A percentile compares a stretch with the other conserved stretches of the same genome.
Conservation (phyloP, 768 basidiomycete species). For the Tulasnella sp. region DNA sequence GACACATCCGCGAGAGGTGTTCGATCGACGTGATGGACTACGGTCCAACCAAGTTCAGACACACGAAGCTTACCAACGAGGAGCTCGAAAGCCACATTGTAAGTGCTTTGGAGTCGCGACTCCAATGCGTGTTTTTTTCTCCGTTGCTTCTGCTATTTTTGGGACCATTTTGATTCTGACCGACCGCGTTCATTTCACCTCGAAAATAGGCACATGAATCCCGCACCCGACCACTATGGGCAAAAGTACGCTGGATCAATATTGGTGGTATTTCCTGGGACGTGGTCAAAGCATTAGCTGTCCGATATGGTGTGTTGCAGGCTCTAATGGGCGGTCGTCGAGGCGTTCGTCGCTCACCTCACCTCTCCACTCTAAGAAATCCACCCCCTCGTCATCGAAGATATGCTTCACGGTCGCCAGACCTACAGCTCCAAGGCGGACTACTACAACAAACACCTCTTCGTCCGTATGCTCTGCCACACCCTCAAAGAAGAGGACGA, state of each 20-base stretch:
- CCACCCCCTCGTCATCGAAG: conserved; percentile 28
- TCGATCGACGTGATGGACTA: conserved; percentile 19
- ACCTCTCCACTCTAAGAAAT: conserved; percentile 14
- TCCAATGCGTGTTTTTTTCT: not conserved
- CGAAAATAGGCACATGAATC: not conserved
- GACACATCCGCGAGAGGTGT: conserved; percentile 13
- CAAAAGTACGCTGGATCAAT: conserved; percentile 20
- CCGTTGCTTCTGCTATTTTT: not conserved
- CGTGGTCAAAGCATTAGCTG: not conserved
- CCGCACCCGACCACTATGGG: conserved; percentile 13
- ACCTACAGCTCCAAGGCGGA: conserved; percentile 25
- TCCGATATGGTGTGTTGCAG: conserved; percentile 3
- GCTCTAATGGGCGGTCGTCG: not conserved
- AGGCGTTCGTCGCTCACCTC: not conserved
- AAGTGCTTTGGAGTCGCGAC: not conserved
- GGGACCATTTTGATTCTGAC: not conserved
- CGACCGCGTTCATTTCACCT: not conserved
- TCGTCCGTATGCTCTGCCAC: conserved; percentile 61
- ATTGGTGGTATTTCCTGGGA: conserved; percentile 20
- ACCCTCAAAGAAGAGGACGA: conserved; percentile 33
- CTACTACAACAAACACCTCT: conserved; percentile 44
- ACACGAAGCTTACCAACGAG: not conserved
- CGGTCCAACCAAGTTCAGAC: not conserved
- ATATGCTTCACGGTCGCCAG: conserved; percentile 25
- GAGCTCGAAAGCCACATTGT: conserved; percentile 10